These are phyloP conservation scores for Trichosporon ovoides DNA, from an alignment of 1,284 basidiomycete species.

Conservation along the genomic window DNA sequence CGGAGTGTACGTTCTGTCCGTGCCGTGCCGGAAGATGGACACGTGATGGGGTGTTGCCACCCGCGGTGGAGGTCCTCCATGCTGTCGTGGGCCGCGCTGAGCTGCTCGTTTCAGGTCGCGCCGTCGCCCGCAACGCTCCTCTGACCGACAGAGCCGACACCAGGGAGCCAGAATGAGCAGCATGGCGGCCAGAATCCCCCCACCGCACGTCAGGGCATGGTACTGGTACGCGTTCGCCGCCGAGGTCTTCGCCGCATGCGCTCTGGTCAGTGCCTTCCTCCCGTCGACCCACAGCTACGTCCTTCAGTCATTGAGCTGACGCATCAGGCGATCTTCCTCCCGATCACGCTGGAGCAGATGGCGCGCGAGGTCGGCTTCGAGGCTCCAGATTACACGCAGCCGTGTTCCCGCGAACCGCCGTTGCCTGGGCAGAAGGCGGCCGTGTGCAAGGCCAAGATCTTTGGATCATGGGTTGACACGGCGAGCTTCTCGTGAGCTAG, in stretches of 20 bases:
- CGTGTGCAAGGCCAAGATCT: conserved; percentile 39
- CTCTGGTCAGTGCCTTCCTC: conserved; percentile 24
- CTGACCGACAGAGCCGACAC: too few relatives aligned
- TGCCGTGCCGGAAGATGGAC: neutral
- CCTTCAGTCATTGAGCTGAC: neutral
- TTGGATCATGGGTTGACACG: conserved; percentile 70
- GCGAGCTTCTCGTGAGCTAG: conserved; percentile 72
- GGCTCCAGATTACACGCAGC: conserved; percentile 29
- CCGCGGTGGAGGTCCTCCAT: neutral
- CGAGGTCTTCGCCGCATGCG: conserved; percentile 45
- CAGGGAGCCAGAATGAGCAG: neutral
- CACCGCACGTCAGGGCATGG: conserved; percentile 37
- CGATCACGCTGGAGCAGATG: conserved; percentile 47
- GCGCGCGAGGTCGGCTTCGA: conserved; percentile 42
- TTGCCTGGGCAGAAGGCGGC: conserved; percentile 12
- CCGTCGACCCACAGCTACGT: neutral
- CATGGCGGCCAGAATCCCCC: conserved; percentile 8
- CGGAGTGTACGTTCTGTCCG: neutral
- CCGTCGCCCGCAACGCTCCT: too few relatives aligned
- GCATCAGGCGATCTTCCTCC: conserved; percentile 44
- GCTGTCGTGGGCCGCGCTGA: neutral
- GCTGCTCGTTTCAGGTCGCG: neutral
- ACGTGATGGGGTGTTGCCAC: neutral
- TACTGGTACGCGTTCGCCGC: conserved; percentile 46
- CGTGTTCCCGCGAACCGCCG: conserved; percentile 24